These are phyloP conservation scores for Urostyla sp. DNA, from an alignment of 73 alveolate genomes.

Conservation along the genomic window DNA sequence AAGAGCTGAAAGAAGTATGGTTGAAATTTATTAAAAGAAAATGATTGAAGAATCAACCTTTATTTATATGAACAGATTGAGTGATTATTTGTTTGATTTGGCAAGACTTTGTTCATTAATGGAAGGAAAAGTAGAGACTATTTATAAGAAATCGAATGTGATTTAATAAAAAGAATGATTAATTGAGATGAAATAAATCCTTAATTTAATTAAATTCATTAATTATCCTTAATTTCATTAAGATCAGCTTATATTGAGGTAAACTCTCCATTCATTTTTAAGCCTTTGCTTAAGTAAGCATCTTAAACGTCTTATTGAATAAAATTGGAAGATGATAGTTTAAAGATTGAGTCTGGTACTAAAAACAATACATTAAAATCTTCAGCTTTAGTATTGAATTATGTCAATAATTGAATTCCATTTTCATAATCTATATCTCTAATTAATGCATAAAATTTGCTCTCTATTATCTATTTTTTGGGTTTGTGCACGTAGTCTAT, in stretches of 20 bases:
- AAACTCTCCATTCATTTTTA: conserved; percentile 2
- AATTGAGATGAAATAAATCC: not conserved
- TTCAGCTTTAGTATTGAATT: not conserved
- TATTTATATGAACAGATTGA: conserved; percentile 73
- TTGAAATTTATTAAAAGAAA: conserved; percentile 50
- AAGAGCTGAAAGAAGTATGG: conserved; percentile 74
- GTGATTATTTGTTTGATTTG: conserved; percentile 74
- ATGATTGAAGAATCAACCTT: conserved; percentile 58
- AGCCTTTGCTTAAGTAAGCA: not conserved
- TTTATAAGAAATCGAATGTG: conserved; percentile 66
- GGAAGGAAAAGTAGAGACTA: conserved; percentile 64
- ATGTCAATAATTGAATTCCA: conserved; percentile 32
- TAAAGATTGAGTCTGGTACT: conserved; percentile 32
- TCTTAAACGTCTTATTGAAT: conserved; percentile 11
- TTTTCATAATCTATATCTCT: conserved; percentile 34
- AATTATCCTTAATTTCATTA: not conserved
- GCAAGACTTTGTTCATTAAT: conserved; percentile 69
- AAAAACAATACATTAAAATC: conserved; percentile 33
- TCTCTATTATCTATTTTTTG: conserved; percentile 13
- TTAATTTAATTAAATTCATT: conserved; percentile 1
- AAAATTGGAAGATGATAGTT: conserved; percentile 28
- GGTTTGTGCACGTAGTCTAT: not conserved
- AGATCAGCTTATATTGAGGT: not conserved
- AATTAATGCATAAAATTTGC: conserved; percentile 16
- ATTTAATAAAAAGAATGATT: not conserved